These are phyloP conservation scores for Trichoderma sp. DNA, from an alignment of 2,329 filamentous ascomycete genomes.

Conservation along the genomic window DNA sequence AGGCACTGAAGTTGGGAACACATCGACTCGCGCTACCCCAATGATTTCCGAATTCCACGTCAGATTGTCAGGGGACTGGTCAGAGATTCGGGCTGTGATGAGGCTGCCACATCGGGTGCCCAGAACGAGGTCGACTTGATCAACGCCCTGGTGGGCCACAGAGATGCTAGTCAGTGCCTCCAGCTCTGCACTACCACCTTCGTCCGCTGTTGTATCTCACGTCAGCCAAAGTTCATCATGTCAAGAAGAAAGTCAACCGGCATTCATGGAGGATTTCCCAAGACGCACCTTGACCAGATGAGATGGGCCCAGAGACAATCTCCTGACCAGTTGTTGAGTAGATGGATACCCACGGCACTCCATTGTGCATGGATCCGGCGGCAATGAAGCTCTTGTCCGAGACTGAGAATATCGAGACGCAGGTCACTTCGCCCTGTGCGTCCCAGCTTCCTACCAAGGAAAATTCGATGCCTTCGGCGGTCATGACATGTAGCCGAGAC, in stretches of 20 bases:
- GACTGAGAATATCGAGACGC: constrained; percentile 44
- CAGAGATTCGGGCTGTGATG: constrained; percentile 43
- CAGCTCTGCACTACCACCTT: constrained; percentile 8
- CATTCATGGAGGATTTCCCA: too few relatives aligned
- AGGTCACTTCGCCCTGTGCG: constrained; percentile 53
- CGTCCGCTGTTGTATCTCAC: background rate
- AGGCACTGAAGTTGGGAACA: constrained; percentile 37
- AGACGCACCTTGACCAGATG: constrained; percentile 25
- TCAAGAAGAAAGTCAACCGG: background rate
- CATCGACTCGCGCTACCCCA: constrained; percentile 42
- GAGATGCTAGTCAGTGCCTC: constrained; percentile 54
- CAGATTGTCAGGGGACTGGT: constrained; percentile 32
- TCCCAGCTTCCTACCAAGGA: constrained; percentile 39
- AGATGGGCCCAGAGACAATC: constrained; percentile 30
- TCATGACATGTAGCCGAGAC: constrained; percentile 47
- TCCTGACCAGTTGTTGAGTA: constrained; percentile 36
- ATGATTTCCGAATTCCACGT: constrained; percentile 40
- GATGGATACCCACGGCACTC: constrained; percentile 41
- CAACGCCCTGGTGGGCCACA: constrained; percentile 36
- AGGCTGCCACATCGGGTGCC: constrained; percentile 59
- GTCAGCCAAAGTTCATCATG: background rate
- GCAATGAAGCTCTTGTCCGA: constrained; percentile 37
- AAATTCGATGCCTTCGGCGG: constrained; percentile 41
- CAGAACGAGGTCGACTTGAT: constrained; percentile 42
- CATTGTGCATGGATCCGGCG: constrained; percentile 42